These are phyloP conservation scores for Triticum turgidum DNA, from an alignment of 176 grass and related monocot genomes.

Conservation along the genomic window DNA sequence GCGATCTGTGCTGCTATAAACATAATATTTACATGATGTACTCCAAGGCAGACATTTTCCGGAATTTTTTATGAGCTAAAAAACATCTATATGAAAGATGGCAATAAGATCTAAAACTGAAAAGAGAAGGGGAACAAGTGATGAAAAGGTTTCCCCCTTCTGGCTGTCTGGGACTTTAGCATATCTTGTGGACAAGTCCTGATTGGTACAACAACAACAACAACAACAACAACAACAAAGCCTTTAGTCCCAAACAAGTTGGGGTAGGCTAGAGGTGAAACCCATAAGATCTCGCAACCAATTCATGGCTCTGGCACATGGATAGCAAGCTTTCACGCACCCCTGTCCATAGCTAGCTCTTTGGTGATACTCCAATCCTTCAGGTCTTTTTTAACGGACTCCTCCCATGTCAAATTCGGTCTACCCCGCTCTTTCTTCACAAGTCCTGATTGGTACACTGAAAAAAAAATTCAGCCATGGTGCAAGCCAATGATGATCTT, in stretches of 20 bases:
- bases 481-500: not conserved
- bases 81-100: not conserved
- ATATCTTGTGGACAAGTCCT: not conserved
- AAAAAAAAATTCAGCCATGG: not conserved
- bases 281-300: too few species aligned
- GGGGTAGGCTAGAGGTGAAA: too few species aligned
- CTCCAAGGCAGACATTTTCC: not conserved
- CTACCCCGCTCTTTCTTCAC: too few species aligned
- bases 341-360: too few species aligned
- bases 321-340: too few species aligned
- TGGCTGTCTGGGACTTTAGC: not conserved
- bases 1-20: not conserved
- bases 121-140: not conserved
- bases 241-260: too few species aligned
- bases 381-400: too few species aligned
- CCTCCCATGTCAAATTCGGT: too few species aligned
- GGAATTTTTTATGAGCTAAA: not conserved
- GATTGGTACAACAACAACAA: too few species aligned
- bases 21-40: constrained; percentile 4
- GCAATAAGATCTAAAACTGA: not conserved
- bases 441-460: not conserved
- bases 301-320: too few species aligned
- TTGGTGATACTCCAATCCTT: too few species aligned
- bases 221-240: too few species aligned
- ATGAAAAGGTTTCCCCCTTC: not conserved